Percentiles rank a stretch among this genome's conserved stretches.
Conservation (phyloP, 257 asterid genomes). For the Solanum appendiculatum region DNA sequence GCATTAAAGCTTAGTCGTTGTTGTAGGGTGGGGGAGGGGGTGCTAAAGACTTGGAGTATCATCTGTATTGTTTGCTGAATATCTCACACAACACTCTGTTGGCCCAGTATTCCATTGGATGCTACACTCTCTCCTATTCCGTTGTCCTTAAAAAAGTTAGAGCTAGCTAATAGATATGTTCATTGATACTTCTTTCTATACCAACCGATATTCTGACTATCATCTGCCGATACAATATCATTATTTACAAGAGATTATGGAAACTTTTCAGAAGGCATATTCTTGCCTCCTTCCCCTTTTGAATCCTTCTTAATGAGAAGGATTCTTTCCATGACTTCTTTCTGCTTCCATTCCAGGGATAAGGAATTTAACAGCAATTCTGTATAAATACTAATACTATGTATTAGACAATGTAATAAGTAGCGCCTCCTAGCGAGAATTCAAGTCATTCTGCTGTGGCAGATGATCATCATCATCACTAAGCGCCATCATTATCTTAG, state of each 20-base stretch:
- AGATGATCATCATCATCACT: constrained; percentile 5
- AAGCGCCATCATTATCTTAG: neutral
- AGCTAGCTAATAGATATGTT: neutral
- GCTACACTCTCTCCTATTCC: neutral
- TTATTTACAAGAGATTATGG: neutral
- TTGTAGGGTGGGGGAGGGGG: neutral
- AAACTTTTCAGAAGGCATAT: neutral
- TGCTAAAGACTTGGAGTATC: neutral
- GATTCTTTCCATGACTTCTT: neutral
- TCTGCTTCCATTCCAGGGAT: neutral
- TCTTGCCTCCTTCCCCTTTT: too few relatives aligned
- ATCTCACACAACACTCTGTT: neutral
- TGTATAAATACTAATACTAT: neutral
- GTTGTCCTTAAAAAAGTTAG: neutral
- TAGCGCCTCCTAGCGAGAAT: neutral
- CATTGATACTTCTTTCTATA: neutral
- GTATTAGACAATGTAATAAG: neutral
- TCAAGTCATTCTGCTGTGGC: neutral
- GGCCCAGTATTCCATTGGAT: neutral
- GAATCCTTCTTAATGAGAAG: neutral
- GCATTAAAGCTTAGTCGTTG: neutral
- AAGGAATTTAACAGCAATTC: neutral
- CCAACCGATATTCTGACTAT: neutral
- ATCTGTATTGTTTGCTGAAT: neutral
- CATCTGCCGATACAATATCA: neutral